phyloP scores from a whole-genome alignment of 75 land plant genomes.

The Larix kaempferi region DNA sequence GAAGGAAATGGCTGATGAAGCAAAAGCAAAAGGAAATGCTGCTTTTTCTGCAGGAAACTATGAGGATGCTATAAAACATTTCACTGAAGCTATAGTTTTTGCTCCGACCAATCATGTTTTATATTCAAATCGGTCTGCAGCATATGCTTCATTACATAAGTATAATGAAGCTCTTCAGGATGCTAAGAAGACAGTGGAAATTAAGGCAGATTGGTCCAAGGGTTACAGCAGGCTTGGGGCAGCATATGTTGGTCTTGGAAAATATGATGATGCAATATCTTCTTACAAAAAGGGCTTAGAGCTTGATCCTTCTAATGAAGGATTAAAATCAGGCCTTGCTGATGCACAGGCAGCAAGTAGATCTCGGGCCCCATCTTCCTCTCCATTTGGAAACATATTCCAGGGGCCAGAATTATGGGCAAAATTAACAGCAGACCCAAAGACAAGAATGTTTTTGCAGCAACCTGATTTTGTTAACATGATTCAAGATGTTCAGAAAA shows the following conservation, averaged over 20 bases:
- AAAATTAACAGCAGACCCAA: constrained; percentile 82
- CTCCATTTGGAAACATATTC: constrained; percentile 79
- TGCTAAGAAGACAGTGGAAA: constrained; percentile 86
- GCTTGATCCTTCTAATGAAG: constrained; percentile 79
- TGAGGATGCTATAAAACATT: constrained; percentile 68
- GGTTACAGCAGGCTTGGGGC: constrained; percentile 97
- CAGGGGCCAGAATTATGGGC: constrained; percentile 92
- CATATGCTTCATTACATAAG: constrained; percentile 81
- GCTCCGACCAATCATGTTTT: constrained; percentile 92
- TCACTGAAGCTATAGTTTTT: constrained; percentile 79
- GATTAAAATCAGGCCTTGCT: constrained; percentile 76
- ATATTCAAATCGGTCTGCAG: constrained; percentile 95
- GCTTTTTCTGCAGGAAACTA: constrained; percentile 87
- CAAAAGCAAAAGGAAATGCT: constrained; percentile 94
- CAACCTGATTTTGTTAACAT: constrained; percentile 92
- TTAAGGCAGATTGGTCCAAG: constrained; percentile 93
- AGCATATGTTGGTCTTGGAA: constrained; percentile 70
- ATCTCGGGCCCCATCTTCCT: constrained; percentile 11
- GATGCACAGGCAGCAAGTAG: constrained; percentile 66
- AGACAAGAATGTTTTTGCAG: constrained; percentile 62
- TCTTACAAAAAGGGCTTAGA: constrained; percentile 86
- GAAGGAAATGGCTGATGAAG: constrained; percentile 85
- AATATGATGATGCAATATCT: constrained; percentile 57
- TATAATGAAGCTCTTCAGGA: constrained; percentile 79
- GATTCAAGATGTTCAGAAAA: constrained; percentile 80